phyloP scores from a whole-genome alignment of 306 rosid species.

The Cucurbita argyrosperma region DNA sequence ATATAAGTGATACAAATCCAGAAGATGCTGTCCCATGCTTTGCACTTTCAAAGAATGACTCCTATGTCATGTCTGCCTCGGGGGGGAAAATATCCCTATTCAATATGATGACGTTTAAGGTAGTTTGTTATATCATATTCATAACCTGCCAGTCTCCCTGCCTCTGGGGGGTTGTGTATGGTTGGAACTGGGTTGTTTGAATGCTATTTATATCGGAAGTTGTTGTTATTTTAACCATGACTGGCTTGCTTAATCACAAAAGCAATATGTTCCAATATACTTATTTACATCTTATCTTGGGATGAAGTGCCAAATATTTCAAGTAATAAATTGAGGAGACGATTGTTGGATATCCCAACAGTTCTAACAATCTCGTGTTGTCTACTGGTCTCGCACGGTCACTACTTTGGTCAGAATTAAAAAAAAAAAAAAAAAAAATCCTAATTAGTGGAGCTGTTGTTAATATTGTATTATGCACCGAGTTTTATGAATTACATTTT shows the following conservation, averaged over 20 bases:
- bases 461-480: not conserved
- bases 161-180: not conserved
- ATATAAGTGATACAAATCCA: constrained; percentile 73
- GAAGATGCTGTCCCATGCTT: constrained; percentile 95
- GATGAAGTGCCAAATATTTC: not conserved
- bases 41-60: constrained; percentile 96
- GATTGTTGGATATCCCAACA: not conserved
- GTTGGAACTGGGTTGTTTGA: not conserved
- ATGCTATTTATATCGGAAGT: not conserved
- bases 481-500: not conserved
- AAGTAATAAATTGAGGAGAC: not conserved
- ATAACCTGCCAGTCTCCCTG: not conserved
- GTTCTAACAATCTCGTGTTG: not conserved
- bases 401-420: not conserved
- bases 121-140: constrained; percentile 12
- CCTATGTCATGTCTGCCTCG: constrained; percentile 97
- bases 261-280: not conserved
- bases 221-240: not conserved
- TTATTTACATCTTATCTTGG: not conserved
- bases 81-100: constrained; percentile 97
- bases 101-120: constrained; percentile 99
- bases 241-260: not conserved
- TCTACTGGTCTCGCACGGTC: not conserved
- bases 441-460: not conserved
- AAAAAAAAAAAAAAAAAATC: not conserved